Evolutionary conservation across 805 yeast genomes (phyloP).

Genomic region (Komagataella mondaviorum): DNA sequence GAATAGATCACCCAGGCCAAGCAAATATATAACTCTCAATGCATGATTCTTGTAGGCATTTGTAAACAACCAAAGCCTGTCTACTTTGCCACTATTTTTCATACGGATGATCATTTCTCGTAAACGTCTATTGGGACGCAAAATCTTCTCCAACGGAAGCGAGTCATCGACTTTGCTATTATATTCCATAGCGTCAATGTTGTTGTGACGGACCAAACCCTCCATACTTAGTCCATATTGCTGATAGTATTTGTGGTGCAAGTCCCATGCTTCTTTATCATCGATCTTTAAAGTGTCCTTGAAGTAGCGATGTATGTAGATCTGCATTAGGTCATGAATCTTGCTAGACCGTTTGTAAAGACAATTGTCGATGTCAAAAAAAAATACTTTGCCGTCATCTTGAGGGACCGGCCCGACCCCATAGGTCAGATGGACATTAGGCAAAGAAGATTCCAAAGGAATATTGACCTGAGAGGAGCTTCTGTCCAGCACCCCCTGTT

Average conservation of each 20-base stretch:
- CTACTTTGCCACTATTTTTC: slow-evolving; percentile 34
- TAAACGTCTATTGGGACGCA: slow-evolving; percentile 44
- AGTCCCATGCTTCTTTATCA: slow-evolving; percentile 59
- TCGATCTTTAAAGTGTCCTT: slow-evolving; percentile 43
- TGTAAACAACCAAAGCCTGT: slow-evolving; percentile 82
- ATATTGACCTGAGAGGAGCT: slow-evolving; percentile 1
- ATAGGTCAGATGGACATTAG: slow-evolving; percentile 14
- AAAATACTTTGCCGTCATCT: slow-evolving; percentile 30
- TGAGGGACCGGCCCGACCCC: slow-evolving; percentile 15
- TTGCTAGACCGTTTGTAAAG: slow-evolving; percentile 61
- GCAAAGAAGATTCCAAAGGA: slow-evolving; percentile 6
- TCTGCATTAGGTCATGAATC: slow-evolving; percentile 83
- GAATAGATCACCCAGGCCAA: slow-evolving; percentile 86
- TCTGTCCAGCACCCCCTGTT: slow-evolving; percentile 1
- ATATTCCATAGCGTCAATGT: slow-evolving; percentile 80
- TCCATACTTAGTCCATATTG: slow-evolving; percentile 89
- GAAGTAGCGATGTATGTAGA: slow-evolving; percentile 71
- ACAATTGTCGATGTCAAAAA: slow-evolving; percentile 91
- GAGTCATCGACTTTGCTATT: slow-evolving; percentile 87
- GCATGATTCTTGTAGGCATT: slow-evolving; percentile 93
- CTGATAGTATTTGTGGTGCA: slow-evolving; percentile 67
- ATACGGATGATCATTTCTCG: slow-evolving; percentile 37
- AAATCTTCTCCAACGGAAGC: slow-evolving; percentile 69
- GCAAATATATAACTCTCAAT: slow-evolving; percentile 55
- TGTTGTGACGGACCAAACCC: slow-evolving; percentile 60